Base-by-base conservation (phyloP, 2,329 filamentous ascomycete genomes). In the Botrytis galanthina region DNA sequence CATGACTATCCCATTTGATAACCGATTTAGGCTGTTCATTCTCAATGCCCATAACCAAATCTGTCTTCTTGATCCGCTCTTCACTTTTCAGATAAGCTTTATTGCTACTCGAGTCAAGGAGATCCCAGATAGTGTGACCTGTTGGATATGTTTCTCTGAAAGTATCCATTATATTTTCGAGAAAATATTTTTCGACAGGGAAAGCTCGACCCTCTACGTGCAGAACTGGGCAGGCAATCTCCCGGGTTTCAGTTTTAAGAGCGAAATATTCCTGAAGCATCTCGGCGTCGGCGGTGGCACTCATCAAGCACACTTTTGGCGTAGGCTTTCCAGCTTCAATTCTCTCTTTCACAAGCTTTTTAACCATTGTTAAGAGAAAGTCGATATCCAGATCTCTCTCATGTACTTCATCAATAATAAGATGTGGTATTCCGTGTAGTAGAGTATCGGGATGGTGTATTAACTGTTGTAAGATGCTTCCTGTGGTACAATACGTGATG, bases 371-470 rank as follows among this genome's bases (percentile, higher is more conserved):
- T 81, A 99, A 97, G 8, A 98, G 86, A 7, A 98, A 93, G 81
- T 98, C 95, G 0, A 94, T 97, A 79, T 97, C 94, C 22, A 98
- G 85, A 82, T 93, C 97, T 70, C 95, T 90, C 82, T 98, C 95
- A 83, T 98, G 95, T 4, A 98, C 95, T 82, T 98, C 95, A 80
- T 98, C 95, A 69, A 98, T 93, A 37, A 98, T 91, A 18, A 98
- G 89, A 81, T 98, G 95, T 76, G 93, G 97, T 75, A 98, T 91
- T 80, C 97, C 93, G 8, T 93, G 92, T 62, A 99, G 83, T 1
- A 97, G 90, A 78, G 96, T 92, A 46, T 94, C 91, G 8, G 91
- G 88, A 32, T 88, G 86, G 14, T 92, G 92, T 81, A 98, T 95
- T 35, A 98, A 86, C 9, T 94, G 90, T 73, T 95, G 87, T 37